A percentile compares a stretch with the other conserved stretches of the same genome.
phyloP scores from a whole-genome alignment of 2,329 filamentous ascomycete species.

The Aureobasidium sp. region DNA sequence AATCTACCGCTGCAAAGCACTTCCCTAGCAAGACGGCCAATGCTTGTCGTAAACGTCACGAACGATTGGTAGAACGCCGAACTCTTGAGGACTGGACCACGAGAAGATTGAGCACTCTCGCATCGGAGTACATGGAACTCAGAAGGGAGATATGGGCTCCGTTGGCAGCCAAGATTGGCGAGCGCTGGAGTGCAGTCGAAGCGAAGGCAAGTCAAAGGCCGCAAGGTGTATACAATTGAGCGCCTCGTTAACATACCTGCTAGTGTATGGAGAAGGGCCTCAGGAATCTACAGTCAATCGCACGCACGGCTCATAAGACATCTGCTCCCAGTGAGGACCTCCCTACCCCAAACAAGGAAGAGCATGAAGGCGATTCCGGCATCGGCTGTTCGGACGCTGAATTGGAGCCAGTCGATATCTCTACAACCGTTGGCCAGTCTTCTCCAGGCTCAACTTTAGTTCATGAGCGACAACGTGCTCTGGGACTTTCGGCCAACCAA shows the following conservation, averaged over 20 bases:
- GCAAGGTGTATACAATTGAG: constrained; percentile 27
- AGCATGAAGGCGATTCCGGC: constrained; percentile 57
- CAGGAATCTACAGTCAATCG: constrained; percentile 67
- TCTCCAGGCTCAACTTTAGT: neutral
- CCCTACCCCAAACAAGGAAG: constrained; percentile 31
- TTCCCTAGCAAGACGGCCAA: constrained; percentile 72
- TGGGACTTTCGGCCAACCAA: neutral
- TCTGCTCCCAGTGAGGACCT: constrained; percentile 41
- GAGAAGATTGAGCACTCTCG: constrained; percentile 63
- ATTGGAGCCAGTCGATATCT: constrained; percentile 22
- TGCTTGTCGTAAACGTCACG: constrained; percentile 82
- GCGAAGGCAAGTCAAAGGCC: constrained; percentile 58
- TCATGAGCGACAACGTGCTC: neutral
- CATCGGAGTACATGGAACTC: constrained; percentile 69
- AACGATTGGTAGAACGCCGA: constrained; percentile 68
- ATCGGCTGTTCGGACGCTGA: constrained; percentile 50
- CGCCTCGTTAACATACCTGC: constrained; percentile 11
- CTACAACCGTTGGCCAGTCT: neutral
- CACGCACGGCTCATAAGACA: constrained; percentile 57
- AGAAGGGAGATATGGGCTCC: constrained; percentile 75
- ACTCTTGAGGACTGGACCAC: constrained; percentile 72
- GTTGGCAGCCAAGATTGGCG: constrained; percentile 54
- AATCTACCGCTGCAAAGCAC: constrained; percentile 65
- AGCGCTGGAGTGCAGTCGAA: constrained; percentile 62
- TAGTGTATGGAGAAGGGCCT: constrained; percentile 79